Evolutionary conservation across 371 early-diverging fungal species (phyloP), one percentile per base, ranked within the genome.

Genomic region (Mucor lusitanicus): DNA sequence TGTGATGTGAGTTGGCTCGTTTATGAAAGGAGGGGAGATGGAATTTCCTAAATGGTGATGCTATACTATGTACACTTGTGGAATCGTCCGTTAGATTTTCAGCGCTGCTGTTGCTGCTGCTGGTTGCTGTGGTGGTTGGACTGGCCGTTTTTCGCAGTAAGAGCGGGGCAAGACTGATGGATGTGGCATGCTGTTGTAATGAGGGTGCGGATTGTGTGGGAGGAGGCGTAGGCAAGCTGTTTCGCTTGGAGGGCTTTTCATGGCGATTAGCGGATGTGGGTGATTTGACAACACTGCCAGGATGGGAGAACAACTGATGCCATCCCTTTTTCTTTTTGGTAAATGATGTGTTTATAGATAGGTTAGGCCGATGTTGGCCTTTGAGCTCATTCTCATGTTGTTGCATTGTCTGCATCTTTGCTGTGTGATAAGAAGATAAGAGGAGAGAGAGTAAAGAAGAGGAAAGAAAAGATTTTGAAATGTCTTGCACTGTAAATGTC

Each of bases 21-120:
- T 46, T 61, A 21, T 57, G 46, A 27, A 68, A 63, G 12, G 53
- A 54, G 6, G 68, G 68, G 12, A 62, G 3, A 58, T 57, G 63
- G 35, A 68, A 37, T 25, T 63, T 61, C 30, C 50, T 68, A 3
- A 62, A 56, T 19, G 60, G 50, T 7, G 50, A 50, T 21, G 50
- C 2, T 50, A n/a, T 32, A 13, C 32, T 46, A 11, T 61, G 61
- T 11, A 33, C 61, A 46, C 48, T 46, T 27, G 30, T 17, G 12
- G 32, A 25, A 39, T 61, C 28, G 17, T 61, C 55, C 5, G 55
- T 55, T 13, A 55, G 8, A 30, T 55, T 55, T 17, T 55, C 55
- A 17, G 1, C 17, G n/a, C 55, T 55, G 28, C 50, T 50, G 13
- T 25, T 50, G 23, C 23, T 50, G 21, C 50, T 50, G 23, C 55